Evolutionary conservation across 306 rosid genomes (phyloP), one percentile per base, ranked within the genome.

Genomic region (Lathyrus oleraceus): DNA sequence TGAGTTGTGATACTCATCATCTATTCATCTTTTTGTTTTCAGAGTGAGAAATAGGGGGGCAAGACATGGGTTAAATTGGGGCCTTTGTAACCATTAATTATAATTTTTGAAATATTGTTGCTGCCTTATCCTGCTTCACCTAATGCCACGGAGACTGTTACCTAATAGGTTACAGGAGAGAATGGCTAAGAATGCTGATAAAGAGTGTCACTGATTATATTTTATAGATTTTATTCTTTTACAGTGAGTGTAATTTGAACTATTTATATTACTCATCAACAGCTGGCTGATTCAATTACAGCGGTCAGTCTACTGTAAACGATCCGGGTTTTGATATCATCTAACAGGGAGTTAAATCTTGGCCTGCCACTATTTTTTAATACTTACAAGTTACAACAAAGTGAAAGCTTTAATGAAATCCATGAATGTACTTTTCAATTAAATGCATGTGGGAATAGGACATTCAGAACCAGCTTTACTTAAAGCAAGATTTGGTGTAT

Each of bases 371-470:
- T 42, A 14, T 27, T 28, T 8, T 21, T 53, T 36, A 65, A 59
- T 42, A 45, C 21, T 59, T 16, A 7, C 17, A n/a, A n/a, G n/a
- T n/a, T n/a, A n/a, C n/a, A n/a, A n/a, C n/a, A 39, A 56, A 51
- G 42, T 40, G 52, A 17, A 32, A 57, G 53, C 21, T 68, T 79
- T 58, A 49, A 21, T 38, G 67, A 51, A 58, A 27, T 54, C 54
- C 63, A 57, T 70, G 67, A 25, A 49, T 70, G 40, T 23, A 76
- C 71, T 39, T 61, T 61, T 38, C 8, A 40, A 69, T 54, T 35
- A 48, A 48, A 25, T 71, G 71, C 68, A 66, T 66, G 62, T 39
- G 75, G 58, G 71, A 71, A 61, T 66, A 68, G 35, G 57, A 75
- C 56, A 52, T 65, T 48, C 15, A 63, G 39, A 65, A 16, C 28